Conservation (phyloP, 495 filamentous ascomycete genomes). For the Chaetomidium leptoderma region DNA sequence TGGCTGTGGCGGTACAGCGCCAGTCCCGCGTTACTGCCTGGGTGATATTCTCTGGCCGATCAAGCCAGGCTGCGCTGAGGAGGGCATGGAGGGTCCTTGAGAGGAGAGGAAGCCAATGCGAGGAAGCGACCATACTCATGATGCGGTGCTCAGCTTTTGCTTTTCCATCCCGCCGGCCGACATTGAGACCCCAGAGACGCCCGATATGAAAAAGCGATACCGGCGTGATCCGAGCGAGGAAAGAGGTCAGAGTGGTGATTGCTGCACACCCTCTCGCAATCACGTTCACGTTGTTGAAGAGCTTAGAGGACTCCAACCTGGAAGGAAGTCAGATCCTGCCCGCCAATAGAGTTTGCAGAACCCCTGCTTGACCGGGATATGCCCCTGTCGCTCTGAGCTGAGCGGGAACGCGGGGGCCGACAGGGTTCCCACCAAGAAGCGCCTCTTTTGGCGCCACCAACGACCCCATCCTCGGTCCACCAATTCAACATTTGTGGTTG, state of each 20-base stretch:
- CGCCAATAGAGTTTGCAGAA: constrained; percentile 36
- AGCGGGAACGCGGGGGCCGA: constrained; percentile 37
- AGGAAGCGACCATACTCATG: neutral
- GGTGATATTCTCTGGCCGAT: neutral
- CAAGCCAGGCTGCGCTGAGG: too few relatives aligned
- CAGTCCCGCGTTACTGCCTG: neutral
- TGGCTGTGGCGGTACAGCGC: neutral
- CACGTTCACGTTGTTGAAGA: constrained; percentile 38
- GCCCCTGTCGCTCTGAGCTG: constrained; percentile 29
- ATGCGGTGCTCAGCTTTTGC: neutral
- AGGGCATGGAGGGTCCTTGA: too few relatives aligned
- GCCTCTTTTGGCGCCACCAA: neutral
- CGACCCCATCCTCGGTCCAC: neutral
- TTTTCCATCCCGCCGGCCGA: too few relatives aligned
- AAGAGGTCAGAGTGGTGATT: constrained; percentile 19
- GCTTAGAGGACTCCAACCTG: constrained; percentile 33
- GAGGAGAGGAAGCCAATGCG: too few relatives aligned
- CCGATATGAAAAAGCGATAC: constrained; percentile 1
- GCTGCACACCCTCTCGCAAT: constrained; percentile 39
- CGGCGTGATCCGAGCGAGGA: neutral
- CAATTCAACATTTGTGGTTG: too few relatives aligned
- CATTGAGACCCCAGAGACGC: too few relatives aligned
- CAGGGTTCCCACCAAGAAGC: neutral
- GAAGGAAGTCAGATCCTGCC: constrained; percentile 31
- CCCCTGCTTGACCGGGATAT: constrained; percentile 35